Evolutionary conservation across 805 yeast genomes (phyloP).

Genomic region (Kodamaea lidongshanica): DNA sequence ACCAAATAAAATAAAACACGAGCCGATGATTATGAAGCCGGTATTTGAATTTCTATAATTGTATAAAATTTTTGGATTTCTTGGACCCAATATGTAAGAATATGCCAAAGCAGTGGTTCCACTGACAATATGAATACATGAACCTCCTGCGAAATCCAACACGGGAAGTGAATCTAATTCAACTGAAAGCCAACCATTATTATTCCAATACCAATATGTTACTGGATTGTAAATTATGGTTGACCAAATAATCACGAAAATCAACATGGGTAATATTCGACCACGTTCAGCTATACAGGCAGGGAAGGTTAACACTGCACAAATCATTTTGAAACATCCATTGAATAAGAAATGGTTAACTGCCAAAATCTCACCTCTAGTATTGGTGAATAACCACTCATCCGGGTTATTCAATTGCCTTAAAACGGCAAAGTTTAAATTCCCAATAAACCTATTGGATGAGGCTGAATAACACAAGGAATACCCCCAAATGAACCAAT

Average conservation of each 20-base stretch:
- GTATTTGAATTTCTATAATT: slow-evolving; percentile 33
- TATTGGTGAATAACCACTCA: slow-evolving; percentile 21
- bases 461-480: slow-evolving; percentile 36
- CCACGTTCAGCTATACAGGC: slow-evolving; percentile 42
- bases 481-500: slow-evolving; percentile 43
- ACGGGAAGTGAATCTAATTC: slow-evolving; percentile 30
- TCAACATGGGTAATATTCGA: slow-evolving; percentile 34
- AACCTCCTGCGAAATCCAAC: slow-evolving; percentile 42
- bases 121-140: slow-evolving; percentile 38
- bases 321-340: slow-evolving; percentile 32
- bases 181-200: slow-evolving; percentile 37
- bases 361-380: slow-evolving; percentile 34
- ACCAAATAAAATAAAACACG: slow-evolving; percentile 27
- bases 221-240: slow-evolving; percentile 37
- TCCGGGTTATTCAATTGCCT: slow-evolving; percentile 19
- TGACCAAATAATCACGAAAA: slow-evolving; percentile 36
- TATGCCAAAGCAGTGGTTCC: slow-evolving; percentile 42
- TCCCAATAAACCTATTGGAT: slow-evolving; percentile 25
- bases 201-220: slow-evolving; percentile 42
- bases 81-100: slow-evolving; percentile 37
- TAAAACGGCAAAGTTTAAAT: slow-evolving; percentile 10
- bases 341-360: slow-evolving; percentile 35
- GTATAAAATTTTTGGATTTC: slow-evolving; percentile 32
- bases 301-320: slow-evolving; percentile 38
- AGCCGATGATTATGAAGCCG: slow-evolving; percentile 29